phyloP scores from a whole-genome alignment of 257 asterid genomes.

The Oldenlandia corymbosa region DNA sequence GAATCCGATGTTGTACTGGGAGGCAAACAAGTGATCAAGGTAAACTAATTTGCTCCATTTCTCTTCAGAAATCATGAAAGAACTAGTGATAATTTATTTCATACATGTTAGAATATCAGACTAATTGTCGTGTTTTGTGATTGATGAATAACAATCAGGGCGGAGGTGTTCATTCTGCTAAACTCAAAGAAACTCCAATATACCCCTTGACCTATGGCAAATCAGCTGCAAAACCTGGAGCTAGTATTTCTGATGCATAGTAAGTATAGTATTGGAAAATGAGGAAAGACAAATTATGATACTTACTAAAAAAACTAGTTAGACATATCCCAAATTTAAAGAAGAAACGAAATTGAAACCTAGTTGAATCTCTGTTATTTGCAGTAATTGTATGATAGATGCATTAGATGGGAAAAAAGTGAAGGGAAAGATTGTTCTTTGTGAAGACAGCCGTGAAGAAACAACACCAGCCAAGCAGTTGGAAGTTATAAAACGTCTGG shows the following conservation, averaged over 20 bases:
- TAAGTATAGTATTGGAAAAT: conserved; percentile 38
- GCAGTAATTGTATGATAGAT: conserved; percentile 49
- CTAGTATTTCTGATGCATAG: conserved; percentile 10
- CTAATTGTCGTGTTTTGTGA: too few species aligned
- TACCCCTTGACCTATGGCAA: conserved; percentile 54
- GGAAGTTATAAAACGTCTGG: conserved; percentile 24
- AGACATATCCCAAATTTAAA: too few species aligned
- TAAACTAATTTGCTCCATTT: not conserved
- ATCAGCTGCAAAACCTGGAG: conserved; percentile 30
- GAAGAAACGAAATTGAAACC: too few species aligned
- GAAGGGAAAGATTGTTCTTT: conserved; percentile 55
- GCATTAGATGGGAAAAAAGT: conserved; percentile 40
- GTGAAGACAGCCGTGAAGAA: too few species aligned
- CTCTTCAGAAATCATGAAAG: too few species aligned
- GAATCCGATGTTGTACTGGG: conserved; percentile 27
- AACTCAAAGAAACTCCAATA: conserved; percentile 35
- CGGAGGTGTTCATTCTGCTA: conserved; percentile 57
- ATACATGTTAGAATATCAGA: too few species aligned
- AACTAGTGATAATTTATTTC: too few species aligned
- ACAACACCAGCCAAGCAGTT: too few species aligned
- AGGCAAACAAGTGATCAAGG: too few species aligned
- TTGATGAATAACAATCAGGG: too few species aligned
- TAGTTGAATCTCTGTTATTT: too few species aligned
- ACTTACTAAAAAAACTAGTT: too few species aligned
- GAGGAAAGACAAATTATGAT: not conserved